Evolutionary conservation across 2,329 filamentous ascomycete species (phyloP).

Genomic region (Didymella pomorum): DNA sequence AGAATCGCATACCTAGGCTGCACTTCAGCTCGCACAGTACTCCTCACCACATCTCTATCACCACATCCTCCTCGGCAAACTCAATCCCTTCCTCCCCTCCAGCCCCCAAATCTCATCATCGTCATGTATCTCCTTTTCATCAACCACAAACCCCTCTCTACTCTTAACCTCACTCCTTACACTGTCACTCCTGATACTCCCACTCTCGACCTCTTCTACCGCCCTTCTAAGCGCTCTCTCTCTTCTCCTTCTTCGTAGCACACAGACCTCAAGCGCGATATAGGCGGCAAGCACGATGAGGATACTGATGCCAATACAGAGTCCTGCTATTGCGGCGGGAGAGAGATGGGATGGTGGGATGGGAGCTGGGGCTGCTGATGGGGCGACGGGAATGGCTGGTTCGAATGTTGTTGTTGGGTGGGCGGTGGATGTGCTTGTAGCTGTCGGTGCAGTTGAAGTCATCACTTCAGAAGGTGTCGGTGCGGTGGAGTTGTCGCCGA

Average conservation of each 20-base stretch:
- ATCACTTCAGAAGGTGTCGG: background rate
- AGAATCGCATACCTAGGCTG: no score
- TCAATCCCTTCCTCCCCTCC: conserved; percentile 34
- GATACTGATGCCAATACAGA: conserved; percentile 2
- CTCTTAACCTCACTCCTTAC: conserved; percentile 5
- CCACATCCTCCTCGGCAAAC: conserved; percentile 29
- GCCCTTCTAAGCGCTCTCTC: conserved; percentile 29
- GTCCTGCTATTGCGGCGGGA: conserved; percentile 1
- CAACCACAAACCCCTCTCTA: conserved; percentile 39
- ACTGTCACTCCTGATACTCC: conserved; percentile 11
- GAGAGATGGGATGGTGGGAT: background rate
- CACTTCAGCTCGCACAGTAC: no score
- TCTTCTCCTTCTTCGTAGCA: conserved; percentile 28
- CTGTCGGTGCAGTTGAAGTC: background rate
- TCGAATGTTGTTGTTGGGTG: background rate
- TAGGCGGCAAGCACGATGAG: conserved; percentile 9
- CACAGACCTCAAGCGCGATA: conserved; percentile 14
- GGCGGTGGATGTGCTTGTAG: background rate
- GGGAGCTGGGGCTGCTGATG: background rate
- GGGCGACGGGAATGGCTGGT: background rate
- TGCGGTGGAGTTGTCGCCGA: background rate
- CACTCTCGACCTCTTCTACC: conserved; percentile 32
- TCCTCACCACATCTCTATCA: conserved; percentile 18
- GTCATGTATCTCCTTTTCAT: conserved; percentile 32
- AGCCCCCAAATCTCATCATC: conserved; percentile 25